These are phyloP conservation scores for Aspergillus oerlinghausenensis DNA, from an alignment of 2,329 filamentous ascomycete species.

Conservation along the genomic window DNA sequence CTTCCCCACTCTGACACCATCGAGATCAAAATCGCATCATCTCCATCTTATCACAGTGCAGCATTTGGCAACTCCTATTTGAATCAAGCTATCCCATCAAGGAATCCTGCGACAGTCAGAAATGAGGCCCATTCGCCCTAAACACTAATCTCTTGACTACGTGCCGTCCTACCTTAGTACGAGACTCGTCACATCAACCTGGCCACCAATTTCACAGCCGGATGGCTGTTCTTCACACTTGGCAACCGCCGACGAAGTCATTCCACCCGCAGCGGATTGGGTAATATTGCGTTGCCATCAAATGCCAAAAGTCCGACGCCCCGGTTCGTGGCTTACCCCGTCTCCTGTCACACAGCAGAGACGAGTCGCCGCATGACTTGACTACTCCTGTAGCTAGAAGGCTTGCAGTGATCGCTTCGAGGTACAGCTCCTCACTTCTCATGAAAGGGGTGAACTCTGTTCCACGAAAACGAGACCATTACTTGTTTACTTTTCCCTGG, in stretches of 20 bases:
- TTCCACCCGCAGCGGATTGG: neutral
- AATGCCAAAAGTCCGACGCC: neutral
- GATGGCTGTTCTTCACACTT: neutral
- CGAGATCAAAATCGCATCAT: slow-evolving; percentile 33
- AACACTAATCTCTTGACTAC: neutral
- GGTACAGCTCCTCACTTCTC: neutral
- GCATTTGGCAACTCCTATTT: slow-evolving; percentile 1
- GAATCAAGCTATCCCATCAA: neutral
- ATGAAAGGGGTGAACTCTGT: neutral
- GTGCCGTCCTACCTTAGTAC: neutral
- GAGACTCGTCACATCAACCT: neutral
- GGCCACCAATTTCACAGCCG: neutral
- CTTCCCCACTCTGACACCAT: slow-evolving; percentile 23
- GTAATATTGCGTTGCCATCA: neutral
- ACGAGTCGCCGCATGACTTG: neutral
- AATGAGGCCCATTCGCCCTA: neutral
- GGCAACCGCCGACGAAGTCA: neutral
- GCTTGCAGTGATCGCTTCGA: neutral
- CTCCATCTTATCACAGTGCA: slow-evolving; percentile 19
- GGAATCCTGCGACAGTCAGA: neutral
- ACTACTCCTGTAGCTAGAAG: neutral
- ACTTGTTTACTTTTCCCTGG: neutral
- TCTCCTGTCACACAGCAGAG: neutral
- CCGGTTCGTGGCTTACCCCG: neutral
- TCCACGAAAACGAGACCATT: neutral